Conservation (phyloP, 164 flowering plant genomes). For the Hamamelis virginiana region DNA sequence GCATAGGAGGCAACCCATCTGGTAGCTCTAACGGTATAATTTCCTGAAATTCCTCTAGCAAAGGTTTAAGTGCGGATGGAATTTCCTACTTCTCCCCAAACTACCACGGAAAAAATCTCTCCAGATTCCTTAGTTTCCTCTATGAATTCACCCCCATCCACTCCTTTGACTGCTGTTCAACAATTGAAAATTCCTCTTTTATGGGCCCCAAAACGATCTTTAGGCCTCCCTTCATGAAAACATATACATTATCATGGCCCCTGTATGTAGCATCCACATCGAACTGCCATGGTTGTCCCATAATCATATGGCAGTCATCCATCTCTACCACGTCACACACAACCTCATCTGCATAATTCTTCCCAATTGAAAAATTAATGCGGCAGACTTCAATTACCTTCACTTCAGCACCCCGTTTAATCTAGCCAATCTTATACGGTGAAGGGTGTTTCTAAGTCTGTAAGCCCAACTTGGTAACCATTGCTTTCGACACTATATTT, state of each 20-base stretch:
- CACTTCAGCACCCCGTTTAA: neutral
- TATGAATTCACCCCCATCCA: neutral
- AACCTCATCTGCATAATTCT: neutral
- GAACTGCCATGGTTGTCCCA: neutral
- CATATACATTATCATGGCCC: neutral
- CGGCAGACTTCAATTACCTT: neutral
- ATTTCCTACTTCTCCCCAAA: neutral
- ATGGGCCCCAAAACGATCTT: slow-evolving; percentile 1
- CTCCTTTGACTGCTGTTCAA: neutral
- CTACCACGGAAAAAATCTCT: neutral
- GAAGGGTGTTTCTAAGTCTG: neutral
- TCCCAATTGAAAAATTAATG: neutral
- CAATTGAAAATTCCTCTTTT: neutral
- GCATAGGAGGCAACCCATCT: neutral
- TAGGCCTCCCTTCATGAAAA: neutral
- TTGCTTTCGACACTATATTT: neutral
- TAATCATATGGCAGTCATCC: neutral
- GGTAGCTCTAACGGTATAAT: neutral
- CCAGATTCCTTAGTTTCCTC: neutral
- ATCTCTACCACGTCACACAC: neutral
- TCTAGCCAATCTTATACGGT: neutral
- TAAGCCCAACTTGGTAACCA: neutral
- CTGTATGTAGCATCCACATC: neutral
- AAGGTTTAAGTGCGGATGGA: neutral
- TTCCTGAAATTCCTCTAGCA: neutral